phyloP scores from a whole-genome alignment of 164 flowering plant species.

The Akebia trifoliata region DNA sequence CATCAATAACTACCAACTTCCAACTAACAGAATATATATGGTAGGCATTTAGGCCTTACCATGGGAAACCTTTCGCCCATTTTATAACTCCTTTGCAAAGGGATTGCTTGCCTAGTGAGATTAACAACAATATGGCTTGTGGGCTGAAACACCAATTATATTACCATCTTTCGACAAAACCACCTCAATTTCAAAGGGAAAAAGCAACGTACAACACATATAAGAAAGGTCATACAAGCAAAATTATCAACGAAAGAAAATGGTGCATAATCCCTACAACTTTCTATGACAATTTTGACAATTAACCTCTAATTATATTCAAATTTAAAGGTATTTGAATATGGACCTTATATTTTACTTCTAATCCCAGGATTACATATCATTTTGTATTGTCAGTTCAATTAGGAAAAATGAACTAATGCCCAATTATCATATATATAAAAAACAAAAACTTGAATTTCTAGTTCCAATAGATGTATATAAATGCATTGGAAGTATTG shows the following conservation, averaged over 20 bases:
- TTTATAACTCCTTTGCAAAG: slow-evolving; percentile 61
- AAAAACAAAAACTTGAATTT: no score
- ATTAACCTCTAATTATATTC: no score
- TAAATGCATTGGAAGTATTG: no score
- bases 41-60: slow-evolving; percentile 32
- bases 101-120: slow-evolving; percentile 80
- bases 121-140: slow-evolving; percentile 69
- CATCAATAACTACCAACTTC: slow-evolving; percentile 1
- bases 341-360: no score
- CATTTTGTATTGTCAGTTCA: no score
- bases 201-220: not conserved
- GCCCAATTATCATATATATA: no score
- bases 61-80: slow-evolving; percentile 61
- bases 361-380: no score
- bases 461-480: no score
- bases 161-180: slow-evolving; percentile 58
- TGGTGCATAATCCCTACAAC: no score
- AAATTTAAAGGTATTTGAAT: no score
- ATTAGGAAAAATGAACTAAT: no score
- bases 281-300: no score
- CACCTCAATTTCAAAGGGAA: slow-evolving; percentile 36
- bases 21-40: not conserved
- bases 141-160: slow-evolving; percentile 76
- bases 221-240: not conserved
- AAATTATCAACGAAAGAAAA: not conserved